phyloP scores from a whole-genome alignment of 139 green algal genomes.

The Chlamydomonas urium region DNA sequence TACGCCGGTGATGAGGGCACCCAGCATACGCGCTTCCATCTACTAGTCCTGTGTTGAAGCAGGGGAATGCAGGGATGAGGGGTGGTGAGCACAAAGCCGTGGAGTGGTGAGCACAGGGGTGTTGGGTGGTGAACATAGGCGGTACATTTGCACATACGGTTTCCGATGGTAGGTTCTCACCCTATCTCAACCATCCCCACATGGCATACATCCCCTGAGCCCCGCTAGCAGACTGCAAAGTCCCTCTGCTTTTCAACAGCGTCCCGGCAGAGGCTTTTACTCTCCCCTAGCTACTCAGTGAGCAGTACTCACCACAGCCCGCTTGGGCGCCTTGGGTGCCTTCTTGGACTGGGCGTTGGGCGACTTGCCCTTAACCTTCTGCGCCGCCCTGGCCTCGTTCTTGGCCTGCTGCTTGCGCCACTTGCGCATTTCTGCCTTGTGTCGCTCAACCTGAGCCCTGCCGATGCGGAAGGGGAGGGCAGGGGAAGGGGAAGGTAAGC shows the following conservation, averaged over 20 bases:
- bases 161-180: too few species aligned
- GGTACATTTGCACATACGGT: too few species aligned
- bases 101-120: too few species aligned
- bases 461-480: not conserved
- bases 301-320: slow-evolving; percentile 16
- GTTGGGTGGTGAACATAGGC: too few species aligned
- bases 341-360: not conserved
- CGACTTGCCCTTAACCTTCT: not conserved
- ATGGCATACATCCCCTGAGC: too few species aligned
- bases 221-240: too few species aligned
- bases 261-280: too few species aligned
- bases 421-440: slow-evolving; percentile 29
- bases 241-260: too few species aligned
- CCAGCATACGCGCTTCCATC: slow-evolving; percentile 65
- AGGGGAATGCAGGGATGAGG: not conserved
- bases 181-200: too few species aligned
- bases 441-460: slow-evolving; percentile 20
- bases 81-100: too few species aligned
- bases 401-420: slow-evolving; percentile 19
- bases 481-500: not conserved
- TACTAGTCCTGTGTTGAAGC: slow-evolving; percentile 23
- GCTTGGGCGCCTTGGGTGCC: slow-evolving; percentile 20
- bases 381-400: not conserved
- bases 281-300: too few species aligned
- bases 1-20: slow-evolving; percentile 78